Base-by-base conservation (phyloP, 1,284 basidiomycete genomes). In the Xanthoconium separans region DNA sequence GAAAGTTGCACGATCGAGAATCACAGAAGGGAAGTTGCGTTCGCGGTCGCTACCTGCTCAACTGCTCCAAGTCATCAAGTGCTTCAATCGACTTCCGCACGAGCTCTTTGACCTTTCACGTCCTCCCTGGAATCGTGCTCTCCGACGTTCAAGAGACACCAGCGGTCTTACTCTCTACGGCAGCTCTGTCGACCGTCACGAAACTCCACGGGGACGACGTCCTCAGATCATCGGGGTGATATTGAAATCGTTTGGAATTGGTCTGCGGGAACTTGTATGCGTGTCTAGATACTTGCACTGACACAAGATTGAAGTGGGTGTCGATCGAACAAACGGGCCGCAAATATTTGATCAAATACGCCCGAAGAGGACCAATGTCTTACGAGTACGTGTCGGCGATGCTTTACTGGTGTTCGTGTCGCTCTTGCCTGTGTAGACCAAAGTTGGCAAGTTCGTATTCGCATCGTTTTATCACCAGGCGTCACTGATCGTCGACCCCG, bases 101-200 rank as follows among this genome's bases (percentile, higher is more conserved):
- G 89, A 93, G 73, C 76, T 96, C 4, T 93, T 96, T 59, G 94
- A 96, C 64, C 75, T 97, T 98, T 10, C 85, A 89, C 57, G 84
- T 91, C 20, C 75, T 95, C n/a, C n/a, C n/a, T 5, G 78, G 82
- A 22, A 79, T 89, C 47, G 78, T 76, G 58, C 77, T 82, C 30
- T 59, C 77, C 53, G 83, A 85, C 47, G 75, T 88, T 18, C 81
- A 88, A 36, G 84, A 89, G 47, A 77, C 84, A 2, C 90, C 93
- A 0, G 82, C 89, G 3, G 81, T 95, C 33, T 74, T 96, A 7
- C 78, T 97, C 3, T 87, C 91, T 1, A 93, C 96, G 63, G 84
- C 86, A 0, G 80, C 91, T 5, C 71, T 98, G 20, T 89, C 91
- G 0, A 80, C 87, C 6, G 85, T 96, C 57, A 93, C 93, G 5